A percentile compares a stretch with the other conserved stretches of the same genome.
These are phyloP conservation scores for Ottelia alismoides DNA, from an alignment of 106 monocot genomes.

Conservation along the genomic window DNA sequence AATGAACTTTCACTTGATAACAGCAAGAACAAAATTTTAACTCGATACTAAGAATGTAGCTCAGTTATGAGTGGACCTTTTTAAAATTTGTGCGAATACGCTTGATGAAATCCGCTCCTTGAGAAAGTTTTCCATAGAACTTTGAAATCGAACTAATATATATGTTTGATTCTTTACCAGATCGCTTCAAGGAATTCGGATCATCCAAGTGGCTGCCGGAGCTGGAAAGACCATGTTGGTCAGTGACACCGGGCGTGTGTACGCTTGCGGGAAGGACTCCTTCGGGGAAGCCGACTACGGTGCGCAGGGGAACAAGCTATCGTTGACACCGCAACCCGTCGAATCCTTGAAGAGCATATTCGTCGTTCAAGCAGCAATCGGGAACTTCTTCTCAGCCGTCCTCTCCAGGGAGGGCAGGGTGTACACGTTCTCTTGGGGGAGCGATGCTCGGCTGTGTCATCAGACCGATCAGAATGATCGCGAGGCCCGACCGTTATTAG, in stretches of 20 bases:
- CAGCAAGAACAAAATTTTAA: no score
- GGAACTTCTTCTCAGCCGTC: constrained; percentile 94
- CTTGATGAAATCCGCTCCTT: no score
- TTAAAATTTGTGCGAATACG: no score
- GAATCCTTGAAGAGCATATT: constrained; percentile 79
- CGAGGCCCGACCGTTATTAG: constrained; percentile 59
- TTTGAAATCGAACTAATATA: no score
- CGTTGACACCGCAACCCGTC: constrained; percentile 54
- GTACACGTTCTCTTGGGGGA: constrained; percentile 97
- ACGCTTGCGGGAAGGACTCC: constrained; percentile 88
- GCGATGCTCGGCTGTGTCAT: constrained; percentile 70
- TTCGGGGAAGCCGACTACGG: constrained; percentile 86
- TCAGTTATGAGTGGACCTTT: no score
- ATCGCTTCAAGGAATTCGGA: constrained; percentile 81
- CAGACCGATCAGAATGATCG: constrained; percentile 73
- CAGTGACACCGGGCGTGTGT: constrained; percentile 83
- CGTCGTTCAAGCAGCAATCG: constrained; percentile 90
- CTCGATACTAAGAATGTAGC: no score
- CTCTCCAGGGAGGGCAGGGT: constrained; percentile 88
- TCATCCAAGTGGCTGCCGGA: constrained; percentile 91
- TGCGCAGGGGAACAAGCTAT: constrained; percentile 49
- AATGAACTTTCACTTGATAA: no score
- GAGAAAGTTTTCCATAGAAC: no score
- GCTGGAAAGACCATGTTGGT: constrained; percentile 92
- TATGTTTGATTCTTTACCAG: no score